Percentiles rank a stretch among this genome's conserved stretches.
Conservation (phyloP, 495 filamentous ascomycete genomes). For the Xylaria venustula region DNA sequence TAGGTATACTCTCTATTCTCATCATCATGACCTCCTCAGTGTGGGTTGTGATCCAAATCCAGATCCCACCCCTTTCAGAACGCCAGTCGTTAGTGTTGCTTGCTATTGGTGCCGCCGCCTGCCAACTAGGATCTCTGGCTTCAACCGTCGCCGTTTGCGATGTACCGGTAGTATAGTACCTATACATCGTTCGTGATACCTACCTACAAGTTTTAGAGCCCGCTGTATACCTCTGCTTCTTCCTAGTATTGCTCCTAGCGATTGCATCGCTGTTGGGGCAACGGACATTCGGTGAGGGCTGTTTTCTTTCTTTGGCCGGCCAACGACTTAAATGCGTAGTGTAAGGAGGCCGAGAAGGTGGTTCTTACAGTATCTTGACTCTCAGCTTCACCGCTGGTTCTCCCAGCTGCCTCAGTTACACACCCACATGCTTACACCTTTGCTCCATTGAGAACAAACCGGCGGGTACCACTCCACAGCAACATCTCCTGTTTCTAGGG, state of each 20-base stretch:
- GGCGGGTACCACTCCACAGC: conserved; percentile 18
- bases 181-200: no score
- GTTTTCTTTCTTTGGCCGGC: conserved; percentile 12
- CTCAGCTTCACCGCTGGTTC: conserved; percentile 17
- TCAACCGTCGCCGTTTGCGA: background rate
- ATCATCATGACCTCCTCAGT: background rate
- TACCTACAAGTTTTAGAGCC: no score
- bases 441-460: conserved; percentile 10
- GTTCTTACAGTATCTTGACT: background rate
- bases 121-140: background rate
- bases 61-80: background rate
- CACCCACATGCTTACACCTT: conserved; percentile 8
- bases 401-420: conserved; percentile 11
- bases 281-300: conserved; percentile 1
- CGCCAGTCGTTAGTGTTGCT: background rate
- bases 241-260: no score
- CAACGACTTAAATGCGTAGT: conserved; percentile 1
- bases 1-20: background rate
- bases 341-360: background rate
- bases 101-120: background rate
- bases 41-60: background rate
- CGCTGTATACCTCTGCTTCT: no score
- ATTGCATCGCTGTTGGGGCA: background rate
- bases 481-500: conserved; percentile 13
- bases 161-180: no score